Conservation (phyloP, 768 basidiomycete genomes). For the Boletus edulis region DNA sequence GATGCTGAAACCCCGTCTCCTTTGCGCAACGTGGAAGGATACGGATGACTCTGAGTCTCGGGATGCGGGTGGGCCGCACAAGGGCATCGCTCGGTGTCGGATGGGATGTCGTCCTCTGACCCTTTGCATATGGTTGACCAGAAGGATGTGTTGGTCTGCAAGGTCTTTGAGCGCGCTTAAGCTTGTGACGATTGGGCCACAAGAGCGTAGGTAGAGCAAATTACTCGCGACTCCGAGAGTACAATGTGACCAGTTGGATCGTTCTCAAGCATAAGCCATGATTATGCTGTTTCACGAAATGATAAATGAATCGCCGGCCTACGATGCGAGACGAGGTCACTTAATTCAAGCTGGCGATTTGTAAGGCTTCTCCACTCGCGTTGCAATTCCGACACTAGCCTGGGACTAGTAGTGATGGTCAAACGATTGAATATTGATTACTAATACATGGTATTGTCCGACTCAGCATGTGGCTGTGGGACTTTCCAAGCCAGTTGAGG, state of each 20-base stretch:
- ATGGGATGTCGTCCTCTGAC: not conserved
- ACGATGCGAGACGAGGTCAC: not conserved
- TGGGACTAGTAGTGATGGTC: no score
- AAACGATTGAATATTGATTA: no score
- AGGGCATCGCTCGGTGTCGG: not conserved
- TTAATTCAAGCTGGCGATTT: no score
- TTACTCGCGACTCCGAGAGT: no score
- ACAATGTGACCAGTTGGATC: not conserved
- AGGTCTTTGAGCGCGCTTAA: not conserved
- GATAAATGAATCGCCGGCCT: not conserved
- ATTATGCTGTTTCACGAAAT: no score
- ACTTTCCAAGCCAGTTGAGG: not conserved
- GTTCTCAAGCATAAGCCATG: not conserved
- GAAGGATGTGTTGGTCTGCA: not conserved
- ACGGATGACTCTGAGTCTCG: not conserved
- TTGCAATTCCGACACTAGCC: no score
- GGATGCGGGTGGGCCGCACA: not conserved
- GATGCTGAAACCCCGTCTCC: not conserved
- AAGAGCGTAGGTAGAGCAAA: not conserved
- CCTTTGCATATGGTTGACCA: not conserved
- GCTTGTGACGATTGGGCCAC: not conserved
- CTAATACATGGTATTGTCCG: not conserved
- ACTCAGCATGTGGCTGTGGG: conserved; percentile 17
- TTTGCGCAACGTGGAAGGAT: not conserved
- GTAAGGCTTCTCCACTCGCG: no score